phyloP scores from a whole-genome alignment of 148 eudicot genomes.

The Talinum fruticosum region DNA sequence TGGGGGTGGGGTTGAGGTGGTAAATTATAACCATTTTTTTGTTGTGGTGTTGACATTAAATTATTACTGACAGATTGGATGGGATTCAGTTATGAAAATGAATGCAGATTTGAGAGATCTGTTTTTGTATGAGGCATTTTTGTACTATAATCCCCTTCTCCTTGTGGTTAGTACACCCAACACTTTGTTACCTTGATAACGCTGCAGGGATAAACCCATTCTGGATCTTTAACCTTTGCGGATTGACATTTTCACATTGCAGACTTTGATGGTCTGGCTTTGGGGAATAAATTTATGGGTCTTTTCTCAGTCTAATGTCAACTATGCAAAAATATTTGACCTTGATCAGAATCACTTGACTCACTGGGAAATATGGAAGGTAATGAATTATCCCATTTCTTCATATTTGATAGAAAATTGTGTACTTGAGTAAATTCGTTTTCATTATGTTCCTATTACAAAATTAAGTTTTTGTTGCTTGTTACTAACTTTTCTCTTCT shows the following conservation, averaged over 20 bases:
- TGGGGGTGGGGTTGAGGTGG: not conserved
- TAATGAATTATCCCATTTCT: slow-evolving; percentile 19
- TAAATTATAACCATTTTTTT: not conserved
- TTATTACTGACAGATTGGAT: slow-evolving; percentile 63
- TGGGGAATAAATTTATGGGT: slow-evolving; percentile 97
- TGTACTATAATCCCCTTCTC: slow-evolving; percentile 95
- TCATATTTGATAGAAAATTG: not conserved
- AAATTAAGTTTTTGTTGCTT: not conserved
- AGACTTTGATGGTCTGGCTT: slow-evolving; percentile 91
- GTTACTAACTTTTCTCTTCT: not conserved
- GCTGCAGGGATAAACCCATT: not conserved
- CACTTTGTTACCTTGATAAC: not conserved
- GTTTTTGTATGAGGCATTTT: slow-evolving; percentile 91
- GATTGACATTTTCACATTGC: slow-evolving; percentile 36
- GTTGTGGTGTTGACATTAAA: slow-evolving; percentile 1
- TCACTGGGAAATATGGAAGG: slow-evolving; percentile 95
- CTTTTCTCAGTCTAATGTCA: slow-evolving; percentile 66
- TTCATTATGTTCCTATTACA: not conserved
- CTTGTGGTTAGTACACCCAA: slow-evolving; percentile 62
- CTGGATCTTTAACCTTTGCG: slow-evolving; percentile 16
- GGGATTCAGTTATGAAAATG: slow-evolving; percentile 99
- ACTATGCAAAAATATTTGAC: slow-evolving; percentile 87
- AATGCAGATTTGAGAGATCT: slow-evolving; percentile 86
- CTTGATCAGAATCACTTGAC: slow-evolving; percentile 84
- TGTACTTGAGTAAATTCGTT: not conserved